Evolutionary conservation across 2,329 filamentous ascomycete genomes (phyloP).

Genomic region (Bipolaris gigantea): DNA sequence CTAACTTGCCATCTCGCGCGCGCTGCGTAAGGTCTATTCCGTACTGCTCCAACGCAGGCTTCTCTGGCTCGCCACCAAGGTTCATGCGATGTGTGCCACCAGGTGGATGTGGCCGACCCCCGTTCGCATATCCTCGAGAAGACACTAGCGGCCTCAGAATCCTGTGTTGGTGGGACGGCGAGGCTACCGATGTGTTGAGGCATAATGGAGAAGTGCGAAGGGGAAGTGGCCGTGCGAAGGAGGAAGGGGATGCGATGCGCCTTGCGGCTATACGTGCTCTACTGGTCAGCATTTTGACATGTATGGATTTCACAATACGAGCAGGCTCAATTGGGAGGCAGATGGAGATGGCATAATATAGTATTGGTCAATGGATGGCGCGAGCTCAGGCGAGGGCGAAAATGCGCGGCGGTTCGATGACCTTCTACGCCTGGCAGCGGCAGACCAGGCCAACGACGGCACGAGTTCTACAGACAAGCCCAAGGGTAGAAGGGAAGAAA

Average conservation of each 20-base stretch:
- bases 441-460: conserved; percentile 7
- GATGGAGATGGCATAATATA: conserved; percentile 24
- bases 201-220: conserved; percentile 27
- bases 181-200: conserved; percentile 24
- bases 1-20: conserved; percentile 85
- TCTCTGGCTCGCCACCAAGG: conserved; percentile 73
- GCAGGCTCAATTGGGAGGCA: not conserved
- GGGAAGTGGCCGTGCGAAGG: conserved; percentile 18
- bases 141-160: conserved; percentile 44
- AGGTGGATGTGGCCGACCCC: conserved; percentile 74
- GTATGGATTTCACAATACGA: conserved; percentile 7
- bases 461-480: not conserved
- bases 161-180: conserved; percentile 2
- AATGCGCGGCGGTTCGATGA: conserved; percentile 26
- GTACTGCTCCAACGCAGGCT: conserved; percentile 86
- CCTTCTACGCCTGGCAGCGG: conserved; percentile 19
- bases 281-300: conserved; percentile 39
- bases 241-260: conserved; percentile 31
- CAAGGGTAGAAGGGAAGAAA: not conserved
- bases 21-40: conserved; percentile 86
- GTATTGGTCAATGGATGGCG: conserved; percentile 22
- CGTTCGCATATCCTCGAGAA: conserved; percentile 60
- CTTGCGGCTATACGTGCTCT: conserved; percentile 41
- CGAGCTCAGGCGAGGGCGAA: conserved; percentile 28
- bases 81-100: conserved; percentile 96